These are phyloP conservation scores for Pythium guiyangense DNA, from an alignment of 352 stramenopile genomes.

Conservation along the genomic window DNA sequence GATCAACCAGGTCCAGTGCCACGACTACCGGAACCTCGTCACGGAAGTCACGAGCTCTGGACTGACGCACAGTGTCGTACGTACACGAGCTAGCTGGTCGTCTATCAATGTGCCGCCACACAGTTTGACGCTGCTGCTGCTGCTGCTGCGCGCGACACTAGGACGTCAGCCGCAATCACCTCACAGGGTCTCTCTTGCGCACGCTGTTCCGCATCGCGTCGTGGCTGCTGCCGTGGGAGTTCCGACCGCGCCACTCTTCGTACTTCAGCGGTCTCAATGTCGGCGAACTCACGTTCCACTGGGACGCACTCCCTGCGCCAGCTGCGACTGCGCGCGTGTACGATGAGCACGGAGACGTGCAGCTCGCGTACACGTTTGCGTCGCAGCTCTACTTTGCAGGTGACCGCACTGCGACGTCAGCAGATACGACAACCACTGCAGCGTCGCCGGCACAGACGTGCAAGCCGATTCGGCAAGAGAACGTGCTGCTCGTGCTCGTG, in stretches of 20 bases:
- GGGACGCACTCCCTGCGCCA: slow-evolving; percentile 41
- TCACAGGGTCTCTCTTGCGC: slow-evolving; percentile 41
- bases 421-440: slow-evolving; percentile 8
- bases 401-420: slow-evolving; percentile 18
- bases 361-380: slow-evolving; percentile 56
- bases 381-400: slow-evolving; percentile 55
- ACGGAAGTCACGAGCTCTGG: slow-evolving; percentile 90
- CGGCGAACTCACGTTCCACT: slow-evolving; percentile 91
- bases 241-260: slow-evolving; percentile 45
- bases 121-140: not conserved
- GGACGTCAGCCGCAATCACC: slow-evolving; percentile 39
- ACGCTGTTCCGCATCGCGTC: slow-evolving; percentile 66
- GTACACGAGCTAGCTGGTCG: slow-evolving; percentile 13
- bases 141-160: too few species aligned
- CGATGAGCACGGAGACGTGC: slow-evolving; percentile 58
- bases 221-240: slow-evolving; percentile 74
- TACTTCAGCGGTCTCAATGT: slow-evolving; percentile 90
- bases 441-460: slow-evolving; percentile 9
- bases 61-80: slow-evolving; percentile 92
- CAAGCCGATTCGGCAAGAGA: slow-evolving; percentile 18
- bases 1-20: slow-evolving; percentile 90
- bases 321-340: slow-evolving; percentile 52
- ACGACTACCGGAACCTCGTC: slow-evolving; percentile 45
- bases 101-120: too few species aligned
- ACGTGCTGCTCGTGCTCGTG: slow-evolving; percentile 10